These are phyloP conservation scores for Diaporthe caulivora DNA, from an alignment of 2,329 filamentous ascomycete species.

Conservation along the genomic window DNA sequence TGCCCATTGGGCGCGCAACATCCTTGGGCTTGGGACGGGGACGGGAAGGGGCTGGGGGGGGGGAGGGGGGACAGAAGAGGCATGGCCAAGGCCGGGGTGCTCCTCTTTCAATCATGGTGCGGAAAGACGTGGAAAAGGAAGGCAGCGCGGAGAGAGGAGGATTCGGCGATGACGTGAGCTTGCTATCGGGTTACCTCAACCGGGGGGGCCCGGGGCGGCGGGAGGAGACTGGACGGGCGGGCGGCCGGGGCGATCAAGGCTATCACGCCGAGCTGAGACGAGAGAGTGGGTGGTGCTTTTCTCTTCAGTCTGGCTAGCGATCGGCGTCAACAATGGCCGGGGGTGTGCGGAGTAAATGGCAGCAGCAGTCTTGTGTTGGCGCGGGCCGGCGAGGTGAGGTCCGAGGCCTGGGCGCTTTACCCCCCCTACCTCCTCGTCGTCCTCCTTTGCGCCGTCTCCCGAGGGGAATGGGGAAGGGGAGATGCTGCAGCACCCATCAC, in stretches of 20 bases:
- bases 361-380: neutral
- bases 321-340: neutral
- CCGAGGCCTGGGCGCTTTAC: neutral
- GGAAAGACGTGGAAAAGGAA: neutral
- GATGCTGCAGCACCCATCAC: conserved; percentile 30
- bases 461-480: neutral
- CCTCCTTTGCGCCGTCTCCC: neutral
- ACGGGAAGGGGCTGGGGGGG: neutral
- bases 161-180: conserved; percentile 28
- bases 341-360: neutral
- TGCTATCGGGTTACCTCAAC: conserved; percentile 5
- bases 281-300: conserved; percentile 14
- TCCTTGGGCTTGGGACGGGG: neutral
- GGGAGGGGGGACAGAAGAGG: neutral
- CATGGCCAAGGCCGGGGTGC: conserved; percentile 4
- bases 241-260: neutral
- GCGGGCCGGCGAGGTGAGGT: conserved; percentile 22
- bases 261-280: conserved; percentile 26
- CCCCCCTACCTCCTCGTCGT: too few relatives aligned
- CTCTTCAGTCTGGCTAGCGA: neutral
- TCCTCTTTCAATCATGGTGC: conserved; percentile 22
- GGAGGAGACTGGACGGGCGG: neutral
- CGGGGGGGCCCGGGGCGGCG: neutral
- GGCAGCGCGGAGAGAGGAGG: conserved; percentile 17
- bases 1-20: neutral